A percentile compares a stretch with the other conserved stretches of the same genome.
phyloP scores from a whole-genome alignment of 2,329 filamentous ascomycete species.

The Paecilomyces dactylethromorphus region DNA sequence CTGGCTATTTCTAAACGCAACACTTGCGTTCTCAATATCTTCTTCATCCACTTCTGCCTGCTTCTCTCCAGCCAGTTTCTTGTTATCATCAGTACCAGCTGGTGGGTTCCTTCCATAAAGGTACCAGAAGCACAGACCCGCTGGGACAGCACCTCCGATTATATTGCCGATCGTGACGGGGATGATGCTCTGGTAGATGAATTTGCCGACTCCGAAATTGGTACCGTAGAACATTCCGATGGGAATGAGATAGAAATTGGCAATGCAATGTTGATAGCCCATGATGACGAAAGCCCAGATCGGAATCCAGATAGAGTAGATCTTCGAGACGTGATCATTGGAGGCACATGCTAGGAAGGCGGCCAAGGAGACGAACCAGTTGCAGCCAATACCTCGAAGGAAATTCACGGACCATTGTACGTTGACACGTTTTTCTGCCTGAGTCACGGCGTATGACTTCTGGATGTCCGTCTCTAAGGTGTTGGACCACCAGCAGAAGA shows the following conservation, averaged over 20 bases:
- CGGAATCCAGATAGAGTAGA: slow-evolving; percentile 17
- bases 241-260: slow-evolving; percentile 17
- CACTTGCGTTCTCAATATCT: not conserved
- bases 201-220: slow-evolving; percentile 35
- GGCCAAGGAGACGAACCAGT: slow-evolving; percentile 17
- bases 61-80: not conserved
- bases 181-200: slow-evolving; percentile 44
- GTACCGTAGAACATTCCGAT: slow-evolving; percentile 20
- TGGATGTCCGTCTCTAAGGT: not conserved
- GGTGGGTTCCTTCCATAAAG: not conserved
- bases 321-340: slow-evolving; percentile 15
- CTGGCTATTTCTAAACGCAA: not conserved
- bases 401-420: slow-evolving; percentile 13
- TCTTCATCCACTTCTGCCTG: not conserved
- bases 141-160: slow-evolving; percentile 7
- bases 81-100: not conserved
- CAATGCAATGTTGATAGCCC: slow-evolving; percentile 18
- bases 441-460: not conserved
- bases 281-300: slow-evolving; percentile 16
- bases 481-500: not conserved
- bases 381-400: slow-evolving; percentile 18
- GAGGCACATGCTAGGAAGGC: slow-evolving; percentile 12
- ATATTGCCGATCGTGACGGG: slow-evolving; percentile 11
- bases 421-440: slow-evolving; percentile 6
- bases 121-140: slow-evolving; percentile 2